These are phyloP conservation scores for Achaetomiella virescens DNA, from an alignment of 495 filamentous ascomycete genomes.

Conservation along the genomic window DNA sequence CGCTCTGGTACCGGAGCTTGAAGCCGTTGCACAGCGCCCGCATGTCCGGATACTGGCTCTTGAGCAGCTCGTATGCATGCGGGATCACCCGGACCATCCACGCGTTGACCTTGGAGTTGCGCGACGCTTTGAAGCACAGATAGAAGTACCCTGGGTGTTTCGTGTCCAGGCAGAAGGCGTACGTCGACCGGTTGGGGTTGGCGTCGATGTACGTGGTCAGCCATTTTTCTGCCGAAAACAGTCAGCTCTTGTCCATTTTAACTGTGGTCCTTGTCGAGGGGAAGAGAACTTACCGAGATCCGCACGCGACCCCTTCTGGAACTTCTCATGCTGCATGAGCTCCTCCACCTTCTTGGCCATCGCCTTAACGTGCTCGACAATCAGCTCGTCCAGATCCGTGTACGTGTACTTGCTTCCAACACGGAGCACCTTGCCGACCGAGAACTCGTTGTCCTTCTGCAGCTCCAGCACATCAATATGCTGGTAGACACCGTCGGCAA, in stretches of 20 bases:
- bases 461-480: conserved; percentile 96
- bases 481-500: conserved; percentile 89
- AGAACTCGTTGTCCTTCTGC: conserved; percentile 94
- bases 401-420: conserved; percentile 85
- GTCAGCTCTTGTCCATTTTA: conserved; percentile 25
- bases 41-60: conserved; percentile 88
- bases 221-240: conserved; percentile 68
- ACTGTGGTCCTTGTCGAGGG: not conserved
- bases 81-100: conserved; percentile 92
- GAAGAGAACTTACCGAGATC: conserved; percentile 68
- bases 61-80: conserved; percentile 76
- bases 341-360: conserved; percentile 98
- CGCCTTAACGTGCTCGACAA: conserved; percentile 92
- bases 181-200: conserved; percentile 88
- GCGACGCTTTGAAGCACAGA: conserved; percentile 90
- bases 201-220: conserved; percentile 90
- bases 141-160: conserved; percentile 92
- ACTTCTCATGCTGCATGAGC: conserved; percentile 88
- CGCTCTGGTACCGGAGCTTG: conserved; percentile 49
- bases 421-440: conserved; percentile 74
- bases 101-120: conserved; percentile 59
- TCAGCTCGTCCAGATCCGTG: conserved; percentile 92
- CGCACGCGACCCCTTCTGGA: conserved; percentile 67
- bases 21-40: conserved; percentile 83
- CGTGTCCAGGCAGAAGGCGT: conserved; percentile 88